A percentile compares a stretch with the other conserved stretches of the same genome.
phyloP scores from a whole-genome alignment of 75 land plant species.

The Pseudotsuga menziesii region DNA sequence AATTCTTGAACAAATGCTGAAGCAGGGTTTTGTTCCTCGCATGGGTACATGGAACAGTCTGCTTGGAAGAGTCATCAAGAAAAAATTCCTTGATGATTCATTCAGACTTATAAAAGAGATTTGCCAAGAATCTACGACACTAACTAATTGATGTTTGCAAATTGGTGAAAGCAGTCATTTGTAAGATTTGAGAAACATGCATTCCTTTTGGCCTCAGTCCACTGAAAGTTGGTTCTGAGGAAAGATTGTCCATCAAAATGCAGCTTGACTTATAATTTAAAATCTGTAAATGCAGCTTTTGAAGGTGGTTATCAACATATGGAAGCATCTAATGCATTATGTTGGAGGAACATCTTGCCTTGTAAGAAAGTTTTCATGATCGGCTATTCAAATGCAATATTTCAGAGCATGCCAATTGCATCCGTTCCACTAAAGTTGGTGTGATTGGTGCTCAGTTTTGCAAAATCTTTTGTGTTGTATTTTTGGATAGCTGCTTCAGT shows the following conservation, averaged over 20 bases:
- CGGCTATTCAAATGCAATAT: not conserved
- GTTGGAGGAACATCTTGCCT: not conserved
- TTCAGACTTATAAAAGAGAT: not conserved
- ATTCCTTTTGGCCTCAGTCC: not conserved
- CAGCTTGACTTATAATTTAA: not conserved
- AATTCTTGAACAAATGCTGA: slow-evolving; percentile 43
- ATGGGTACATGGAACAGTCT: slow-evolving; percentile 49
- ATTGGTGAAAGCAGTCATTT: not conserved
- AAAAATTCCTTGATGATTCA: not conserved
- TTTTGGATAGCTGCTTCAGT: not conserved
- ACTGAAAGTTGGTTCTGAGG: not conserved
- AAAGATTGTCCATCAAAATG: not conserved
- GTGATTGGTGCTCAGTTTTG: not conserved
- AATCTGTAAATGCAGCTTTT: not conserved
- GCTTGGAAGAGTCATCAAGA: slow-evolving; percentile 18
- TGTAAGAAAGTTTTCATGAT: not conserved
- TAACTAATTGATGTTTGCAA: not conserved
- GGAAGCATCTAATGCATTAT: not conserved
- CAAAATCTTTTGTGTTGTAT: not conserved
- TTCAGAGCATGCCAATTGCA: not conserved
- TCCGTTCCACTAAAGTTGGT: not conserved
- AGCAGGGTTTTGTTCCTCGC: slow-evolving; percentile 37
- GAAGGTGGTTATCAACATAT: not conserved
- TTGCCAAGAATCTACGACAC: not conserved
- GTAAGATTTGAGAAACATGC: not conserved